Conservation (phyloP, 139 green algal species). For the Chlorella vulgaris region DNA sequence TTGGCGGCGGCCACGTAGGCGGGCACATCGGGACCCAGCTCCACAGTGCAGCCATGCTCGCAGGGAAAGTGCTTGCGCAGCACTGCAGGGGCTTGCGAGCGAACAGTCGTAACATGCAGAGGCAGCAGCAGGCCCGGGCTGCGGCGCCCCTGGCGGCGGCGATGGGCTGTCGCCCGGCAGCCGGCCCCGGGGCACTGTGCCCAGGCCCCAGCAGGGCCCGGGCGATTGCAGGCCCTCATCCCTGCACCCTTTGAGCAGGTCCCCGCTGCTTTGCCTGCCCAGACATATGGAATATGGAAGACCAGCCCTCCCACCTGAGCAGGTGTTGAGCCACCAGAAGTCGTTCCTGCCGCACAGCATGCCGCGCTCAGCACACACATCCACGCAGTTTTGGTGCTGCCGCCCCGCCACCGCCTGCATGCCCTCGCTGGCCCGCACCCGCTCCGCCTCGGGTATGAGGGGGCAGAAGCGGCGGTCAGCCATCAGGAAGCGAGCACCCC, state of each 20-base stretch:
- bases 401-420: constrained; percentile 14
- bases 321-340: constrained; percentile 59
- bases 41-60: constrained; percentile 45
- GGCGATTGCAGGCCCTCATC: no score
- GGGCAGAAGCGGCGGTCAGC: constrained; percentile 48
- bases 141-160: no score
- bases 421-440: constrained; percentile 21
- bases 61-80: constrained; percentile 53
- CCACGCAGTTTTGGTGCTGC: constrained; percentile 36
- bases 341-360: constrained; percentile 39
- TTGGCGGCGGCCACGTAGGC: constrained; percentile 47
- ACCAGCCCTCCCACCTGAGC: constrained; percentile 21
- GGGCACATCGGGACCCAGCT: constrained; percentile 49
- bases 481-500: constrained; percentile 35
- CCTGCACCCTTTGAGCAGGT: no score
- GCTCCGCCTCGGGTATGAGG: constrained; percentile 29
- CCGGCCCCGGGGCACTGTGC: no score
- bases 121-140: no score
- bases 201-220: no score
- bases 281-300: not conserved
- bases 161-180: no score
- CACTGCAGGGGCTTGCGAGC: not conserved
- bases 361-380: constrained; percentile 31
- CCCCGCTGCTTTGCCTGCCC: no score
- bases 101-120: not conserved